Base-by-base conservation (phyloP, 1,284 basidiomycete genomes). In the Rhodotorula sp. region DNA sequence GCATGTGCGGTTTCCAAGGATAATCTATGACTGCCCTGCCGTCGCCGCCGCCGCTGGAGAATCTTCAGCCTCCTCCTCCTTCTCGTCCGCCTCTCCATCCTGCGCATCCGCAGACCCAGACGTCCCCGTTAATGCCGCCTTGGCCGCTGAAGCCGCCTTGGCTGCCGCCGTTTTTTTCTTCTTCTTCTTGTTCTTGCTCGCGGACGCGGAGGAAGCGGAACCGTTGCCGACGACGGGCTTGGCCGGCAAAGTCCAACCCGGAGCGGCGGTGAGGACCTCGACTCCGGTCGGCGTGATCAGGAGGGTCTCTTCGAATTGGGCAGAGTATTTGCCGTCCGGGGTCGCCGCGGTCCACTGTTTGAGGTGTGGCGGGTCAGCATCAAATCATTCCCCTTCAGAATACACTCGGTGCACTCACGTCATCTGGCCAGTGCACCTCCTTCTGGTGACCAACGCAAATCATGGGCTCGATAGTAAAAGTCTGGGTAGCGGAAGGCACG, bases 301-400 rank as follows among this genome's bases (percentile, higher is more conserved):
- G 56, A 91, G 83, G 1, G 94, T 97, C 79, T 98, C 95, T 81
- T 98, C 95, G 79, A 97, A 97, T 79, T 98, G 95, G 8, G 95
- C 95, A 8, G 73, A 75, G 2, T 61, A 29, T 49, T 90, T 90
- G 46, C 94, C 95, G 82, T 97, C 94, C 4, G 86, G 81, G 4
- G 95, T 98, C 26, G 91, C 91, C 1, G 93, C 93, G 4, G 94
- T 97, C 95, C 95, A 97, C 74, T 79, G 65, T n/a, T 43, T 14
- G 18, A 21, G 5, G 10, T 6, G 21, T 20, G 23, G 8, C 29
- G 31, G 7, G 6, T 18, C 21, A 39, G 18, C 49, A 12, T 5
- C 15, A 23, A 26, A 16, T 12, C 39, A 43, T 43, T 43, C 39
- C 6, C 39, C 39, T 46, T 29, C 31, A 47, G 21, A 46, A 20